Evolutionary conservation across 176 grass and related monocot species (phyloP), one percentile per base, ranked within the genome.

Genomic region (Rhipidocladum racemiflorum): DNA sequence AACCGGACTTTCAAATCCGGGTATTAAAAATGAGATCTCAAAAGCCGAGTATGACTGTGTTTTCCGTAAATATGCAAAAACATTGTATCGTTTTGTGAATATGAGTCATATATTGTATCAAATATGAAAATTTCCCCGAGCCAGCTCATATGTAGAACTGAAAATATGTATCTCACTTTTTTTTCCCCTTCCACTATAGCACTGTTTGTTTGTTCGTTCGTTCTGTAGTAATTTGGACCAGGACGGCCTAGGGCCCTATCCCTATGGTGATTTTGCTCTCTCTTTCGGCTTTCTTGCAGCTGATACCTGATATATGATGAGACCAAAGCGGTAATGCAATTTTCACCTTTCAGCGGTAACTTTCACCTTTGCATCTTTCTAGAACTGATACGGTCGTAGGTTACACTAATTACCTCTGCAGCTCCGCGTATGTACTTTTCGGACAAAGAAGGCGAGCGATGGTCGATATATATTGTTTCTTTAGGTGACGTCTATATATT

Each of bases 351-450:
- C 38, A 55, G 20, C 53, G 24, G 75, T 79, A 62, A 68, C 72
- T 89, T 81, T 43, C 71, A 40, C 70, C 62, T 61, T 81, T 75
- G 3, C 13, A 46, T 79, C 61, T 60, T 88, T 79, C 75, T 88
- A 83, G 74, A 88, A 72, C 20, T 2, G 39, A 44, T 63, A 65
- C 34, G 32, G 38, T 17, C 46, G 46, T 7, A 28, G 43, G 14
- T 68, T 70, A 28, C 68, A 46, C 7, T 17, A 50, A 53, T 53
- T 73, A 54, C 70, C 46, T 56, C 46, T 35, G 2, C 28, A 53
- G 70, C 51, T 56, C 30, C 71, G 49, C 29, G 51, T 49, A 23
- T 29, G 70, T 73, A 36, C 17, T 36, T 75, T 75, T 42, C 35
- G 23, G 46, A 40, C 39, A 40, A 40, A 40, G 8, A 40, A 40